Conservation (phyloP, 768 basidiomycete genomes). For the Hericium alpestre region DNA sequence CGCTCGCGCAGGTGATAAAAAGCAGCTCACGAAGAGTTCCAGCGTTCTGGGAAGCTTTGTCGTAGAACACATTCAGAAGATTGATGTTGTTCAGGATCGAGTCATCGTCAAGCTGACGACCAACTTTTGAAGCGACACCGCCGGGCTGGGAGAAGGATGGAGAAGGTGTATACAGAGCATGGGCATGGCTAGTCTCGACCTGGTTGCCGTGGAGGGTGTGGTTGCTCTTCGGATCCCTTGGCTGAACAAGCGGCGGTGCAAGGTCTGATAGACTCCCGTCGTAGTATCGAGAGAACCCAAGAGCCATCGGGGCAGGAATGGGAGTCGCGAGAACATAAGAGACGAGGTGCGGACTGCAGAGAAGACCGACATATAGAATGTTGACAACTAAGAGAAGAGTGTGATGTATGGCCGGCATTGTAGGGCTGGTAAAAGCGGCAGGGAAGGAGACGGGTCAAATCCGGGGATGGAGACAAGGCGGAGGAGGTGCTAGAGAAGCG, state of each 20-base stretch:
- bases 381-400: slow-evolving; percentile 30
- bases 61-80: slow-evolving; percentile 17
- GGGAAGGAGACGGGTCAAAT: slow-evolving; percentile 8
- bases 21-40: slow-evolving; percentile 18
- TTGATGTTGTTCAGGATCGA: slow-evolving; percentile 9
- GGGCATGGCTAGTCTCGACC: not conserved
- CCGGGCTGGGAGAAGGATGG: not conserved
- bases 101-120: slow-evolving; percentile 1
- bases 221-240: slow-evolving; percentile 2
- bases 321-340: slow-evolving; percentile 19
- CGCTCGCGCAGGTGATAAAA: not conserved
- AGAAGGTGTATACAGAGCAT: not conserved
- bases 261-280: slow-evolving; percentile 13
- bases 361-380: slow-evolving; percentile 27
- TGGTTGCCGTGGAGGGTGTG: not conserved
- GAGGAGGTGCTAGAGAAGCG: not conserved
- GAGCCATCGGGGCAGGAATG: slow-evolving; percentile 11
- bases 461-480: not conserved
- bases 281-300: slow-evolving; percentile 6
- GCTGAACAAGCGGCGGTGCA: slow-evolving; percentile 7
- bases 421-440: slow-evolving; percentile 7
- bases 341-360: slow-evolving; percentile 19
- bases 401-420: slow-evolving; percentile 27
- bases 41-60: slow-evolving; percentile 14
- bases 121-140: not conserved